These are phyloP conservation scores for Stereocaulon alpinum DNA, from an alignment of 495 filamentous ascomycete genomes.

Conservation along the genomic window DNA sequence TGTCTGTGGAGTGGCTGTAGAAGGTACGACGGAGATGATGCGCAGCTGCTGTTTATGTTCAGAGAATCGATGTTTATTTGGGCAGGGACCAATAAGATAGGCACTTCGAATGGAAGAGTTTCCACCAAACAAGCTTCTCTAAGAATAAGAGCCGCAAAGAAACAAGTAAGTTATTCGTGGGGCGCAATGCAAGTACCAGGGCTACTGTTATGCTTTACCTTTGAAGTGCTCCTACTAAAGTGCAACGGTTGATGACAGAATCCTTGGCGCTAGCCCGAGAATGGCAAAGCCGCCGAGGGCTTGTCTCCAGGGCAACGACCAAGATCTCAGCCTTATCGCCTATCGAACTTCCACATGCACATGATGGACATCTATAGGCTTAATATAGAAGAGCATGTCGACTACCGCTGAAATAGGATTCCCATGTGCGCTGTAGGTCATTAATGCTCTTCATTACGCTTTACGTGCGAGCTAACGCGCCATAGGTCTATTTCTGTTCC, in stretches of 20 bases:
- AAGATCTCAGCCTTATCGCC: neutral
- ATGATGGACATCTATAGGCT: neutral
- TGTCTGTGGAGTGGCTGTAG: neutral
- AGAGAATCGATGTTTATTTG: neutral
- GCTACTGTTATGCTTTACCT: constrained; percentile 6
- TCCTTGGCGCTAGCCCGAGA: neutral
- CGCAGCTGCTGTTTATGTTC: constrained; percentile 3
- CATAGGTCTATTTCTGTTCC: constrained; percentile 68
- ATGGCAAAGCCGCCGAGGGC: neutral
- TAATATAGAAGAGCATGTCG: constrained; percentile 14
- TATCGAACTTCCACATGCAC: constrained; percentile 13
- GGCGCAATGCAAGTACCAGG: neutral
- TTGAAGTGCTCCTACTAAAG: neutral
- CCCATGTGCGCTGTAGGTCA: constrained; percentile 59
- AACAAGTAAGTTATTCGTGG: neutral
- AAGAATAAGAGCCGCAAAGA: constrained; percentile 6
- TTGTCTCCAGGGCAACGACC: constrained; percentile 8
- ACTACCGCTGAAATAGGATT: constrained; percentile 42
- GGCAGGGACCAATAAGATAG: neutral
- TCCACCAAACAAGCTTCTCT: neutral
- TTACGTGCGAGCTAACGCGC: neutral
- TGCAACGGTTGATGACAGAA: neutral
- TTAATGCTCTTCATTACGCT: constrained; percentile 6
- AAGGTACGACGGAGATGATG: constrained; percentile 5
- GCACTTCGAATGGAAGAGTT: neutral